Evolutionary conservation across 805 yeast genomes (phyloP), one percentile per base, ranked within the genome.

Genomic region (Schwanniomyces yamadae): DNA sequence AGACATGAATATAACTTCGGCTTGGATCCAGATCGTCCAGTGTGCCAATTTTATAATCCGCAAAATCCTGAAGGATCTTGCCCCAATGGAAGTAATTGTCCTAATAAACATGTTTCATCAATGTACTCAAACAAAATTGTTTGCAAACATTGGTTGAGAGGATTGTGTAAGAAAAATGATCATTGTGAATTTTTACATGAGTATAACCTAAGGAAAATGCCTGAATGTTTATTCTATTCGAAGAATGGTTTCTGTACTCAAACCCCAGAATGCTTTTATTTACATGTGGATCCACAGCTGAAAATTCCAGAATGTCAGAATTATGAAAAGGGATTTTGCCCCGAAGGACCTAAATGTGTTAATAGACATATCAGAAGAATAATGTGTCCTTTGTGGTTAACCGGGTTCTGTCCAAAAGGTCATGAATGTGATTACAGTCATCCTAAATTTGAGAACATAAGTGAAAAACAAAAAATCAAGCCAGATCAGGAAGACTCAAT

Each of bases 121-220:
- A 66, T 66, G 71, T 67, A 60, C 49, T 60, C 55, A 36, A 69
- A 70, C 42, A 71, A 71, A 49, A 87, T 93, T 36, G 99, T 93
- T 4, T 93, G 99, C 59, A 91, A 93, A 71, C 97, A 93, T 68
- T 93, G 99, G 99, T 76, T 93, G 23, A 77, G 97, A 46, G 99
- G 99, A 0, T 74, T 93, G 23, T 93, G 99, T 63, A 93, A 93
- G 64, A 91, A 91, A 69, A 95, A 95, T 33, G 95, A 89, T 49
- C 87, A 86, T 47, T 93, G 99, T 61, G 99, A 93, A 66, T 93
- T 87, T 52, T 64, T 93, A 29, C 99, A 93, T 61, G 99, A 93
- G 57, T 90, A 90, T 55, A 91, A 93, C 54, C 65, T 93, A 49
- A 73, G 95, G 41, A 88, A 86, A 61, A 91, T 93, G 95, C 98